Evolutionary conservation across 495 filamentous ascomycete species (phyloP), one percentile per base, ranked within the genome.

Genomic region (Sabuloglossum arenarium): DNA sequence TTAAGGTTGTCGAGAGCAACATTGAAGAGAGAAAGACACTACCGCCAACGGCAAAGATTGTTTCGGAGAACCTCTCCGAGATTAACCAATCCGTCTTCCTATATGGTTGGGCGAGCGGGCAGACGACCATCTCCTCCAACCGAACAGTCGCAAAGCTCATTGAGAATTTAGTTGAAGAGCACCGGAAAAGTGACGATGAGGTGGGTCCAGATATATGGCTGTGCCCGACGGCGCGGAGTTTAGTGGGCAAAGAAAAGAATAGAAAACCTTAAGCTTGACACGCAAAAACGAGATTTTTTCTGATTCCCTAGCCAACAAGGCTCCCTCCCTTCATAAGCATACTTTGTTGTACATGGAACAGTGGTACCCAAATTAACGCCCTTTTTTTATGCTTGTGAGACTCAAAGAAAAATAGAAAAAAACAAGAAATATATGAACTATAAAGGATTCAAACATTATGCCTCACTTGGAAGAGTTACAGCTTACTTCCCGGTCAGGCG

Each of bases 31-130:
- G 59, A 0, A 53, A 59, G 19, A 54, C 49, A 8, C 34, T 29
- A 12, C 34, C 37, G 23, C 1, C 57, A 28, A 21, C 46, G 8
- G 52, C 57, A 14, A 30, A 27, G 9, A 43, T 46, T 21, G 21
- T 59, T 28, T 21, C 64, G 0, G 58, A 69, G 10, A 67, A 72
- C 21, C 64, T 86, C 51, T 76, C 74, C 4, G 69, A 74, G 37
- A 80, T 86, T 51, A 86, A 86, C 60, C 63, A 70, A 43, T 77
- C 77, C 39, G 82, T 84, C 11, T 85, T 86, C 61, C 67, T 85
- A 59, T 79, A 78, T 60, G 82, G 83, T 9, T 86, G 82, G 82
- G 69, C 68, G 34, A 67, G 68, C 3, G 71, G 71, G 0, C 59
- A 73, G 31, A 81, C 78, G 31, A 86, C 83, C 1, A 70, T 86